Evolutionary conservation across 495 filamentous ascomycete genomes (phyloP), one percentile per base, ranked within the genome.

Genomic region (Penicillium flavigenum): DNA sequence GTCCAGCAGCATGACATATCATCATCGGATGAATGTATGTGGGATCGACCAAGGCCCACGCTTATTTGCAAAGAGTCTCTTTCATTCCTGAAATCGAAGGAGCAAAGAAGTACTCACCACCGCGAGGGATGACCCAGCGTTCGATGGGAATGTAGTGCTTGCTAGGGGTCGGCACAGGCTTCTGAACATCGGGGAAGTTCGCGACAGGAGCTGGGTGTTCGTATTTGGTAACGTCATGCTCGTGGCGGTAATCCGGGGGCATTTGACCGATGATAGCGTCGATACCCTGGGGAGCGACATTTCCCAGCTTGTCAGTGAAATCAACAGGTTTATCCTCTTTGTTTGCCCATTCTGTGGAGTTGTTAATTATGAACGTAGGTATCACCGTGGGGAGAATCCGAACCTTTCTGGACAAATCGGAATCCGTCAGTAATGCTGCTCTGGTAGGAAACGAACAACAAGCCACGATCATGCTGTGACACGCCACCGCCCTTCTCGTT

Each of bases 101-200:
- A 41, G 48, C 11, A 11, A 51, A 51, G 48, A 51, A 51, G 34
- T 51, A 51, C 20, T 51, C 48, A n/a, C 48, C 48, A 17, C 48
- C 48, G 6, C 20, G 48, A 38, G 48, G 48, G 14, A 51, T 51
- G 0, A 49, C 47, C 47, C 47, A 49, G 47, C 47, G 47, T 22
- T 49, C 47, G 4, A 49, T 49, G 29, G 47, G 47, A 22, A 49
- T 49, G 9, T 0, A 49, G 17, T 49, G 29, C 17, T 49, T 36
- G 47, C 22, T 49, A 0, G 29, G 8, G 9, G 10, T 14, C 1
- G 49, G 49, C 11, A 52, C 49, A 1, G 49, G 38, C 49, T 52
- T 52, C 36, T 52, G 2, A 31, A 52, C 38, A 42, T 52, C 49
- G 9, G 49, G 49, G 0, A 52, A 10, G 19, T 52, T 52, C 14